These are phyloP conservation scores for Podospora comata DNA, from an alignment of 495 filamentous ascomycete genomes.

Conservation along the genomic window DNA sequence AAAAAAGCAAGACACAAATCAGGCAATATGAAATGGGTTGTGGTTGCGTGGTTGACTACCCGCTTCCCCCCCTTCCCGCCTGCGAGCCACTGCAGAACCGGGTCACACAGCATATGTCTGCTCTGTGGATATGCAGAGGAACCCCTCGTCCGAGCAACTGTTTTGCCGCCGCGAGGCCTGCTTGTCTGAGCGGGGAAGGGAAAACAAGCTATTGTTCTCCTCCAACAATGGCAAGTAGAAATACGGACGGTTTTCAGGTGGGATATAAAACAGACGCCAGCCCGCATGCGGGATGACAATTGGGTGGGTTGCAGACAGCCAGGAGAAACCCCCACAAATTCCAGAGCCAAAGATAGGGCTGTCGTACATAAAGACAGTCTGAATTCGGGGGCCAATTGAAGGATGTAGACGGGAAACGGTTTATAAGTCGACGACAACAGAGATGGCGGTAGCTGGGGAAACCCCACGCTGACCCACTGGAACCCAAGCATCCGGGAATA, in stretches of 20 bases:
- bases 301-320: not conserved
- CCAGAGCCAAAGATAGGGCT: not conserved
- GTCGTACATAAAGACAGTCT: not conserved
- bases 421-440: not conserved
- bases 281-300: not conserved
- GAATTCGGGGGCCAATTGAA: not conserved
- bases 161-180: not conserved
- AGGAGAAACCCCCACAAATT: not conserved
- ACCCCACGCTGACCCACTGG: constrained; percentile 2
- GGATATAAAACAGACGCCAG: not conserved
- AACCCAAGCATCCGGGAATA: not conserved
- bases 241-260: not conserved
- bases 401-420: not conserved
- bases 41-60: constrained; percentile 11
- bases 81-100: constrained; percentile 20
- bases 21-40: constrained; percentile 18
- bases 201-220: not conserved
- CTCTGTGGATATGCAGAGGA: constrained; percentile 15
- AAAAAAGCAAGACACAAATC: constrained; percentile 9
- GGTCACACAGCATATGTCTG: constrained; percentile 28
- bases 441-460: not conserved
- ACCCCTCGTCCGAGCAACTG: not conserved
- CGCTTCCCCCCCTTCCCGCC: constrained; percentile 19
- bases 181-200: not conserved
- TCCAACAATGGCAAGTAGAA: not conserved